A percentile compares a stretch with the other conserved stretches of the same genome.
Evolutionary conservation across 2,329 filamentous ascomycete genomes (phyloP).

Genomic region (Ophidiomyces ophidiicola): DNA sequence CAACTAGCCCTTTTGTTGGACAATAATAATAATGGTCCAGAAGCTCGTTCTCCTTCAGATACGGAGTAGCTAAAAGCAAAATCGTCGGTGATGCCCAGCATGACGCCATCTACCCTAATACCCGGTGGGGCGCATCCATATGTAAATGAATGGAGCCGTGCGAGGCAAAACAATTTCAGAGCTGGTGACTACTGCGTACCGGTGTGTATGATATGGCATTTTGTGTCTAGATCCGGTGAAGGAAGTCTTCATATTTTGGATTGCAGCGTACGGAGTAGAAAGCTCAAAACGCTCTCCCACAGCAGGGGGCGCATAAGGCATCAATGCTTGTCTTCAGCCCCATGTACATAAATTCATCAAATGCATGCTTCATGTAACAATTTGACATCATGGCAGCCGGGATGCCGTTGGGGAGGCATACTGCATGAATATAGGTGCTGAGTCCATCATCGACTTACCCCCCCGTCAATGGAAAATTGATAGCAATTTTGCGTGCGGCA

Average conservation of each 20-base stretch:
- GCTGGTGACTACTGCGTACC: no score
- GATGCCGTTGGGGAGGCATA: conserved; percentile 17
- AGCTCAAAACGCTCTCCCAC: conserved; percentile 32
- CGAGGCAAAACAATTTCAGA: not conserved
- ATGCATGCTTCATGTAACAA: conserved; percentile 25
- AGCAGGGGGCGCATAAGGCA: conserved; percentile 34
- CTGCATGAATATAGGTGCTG: conserved; percentile 32
- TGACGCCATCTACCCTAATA: conserved; percentile 20
- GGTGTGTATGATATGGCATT: conserved; percentile 20
- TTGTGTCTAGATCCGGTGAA: conserved; percentile 23
- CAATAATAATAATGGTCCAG: conserved; percentile 18
- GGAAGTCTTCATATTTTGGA: conserved; percentile 29
- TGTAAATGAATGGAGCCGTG: no score
- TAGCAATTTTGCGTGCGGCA: conserved; percentile 24
- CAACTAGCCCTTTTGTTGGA: conserved; percentile 17
- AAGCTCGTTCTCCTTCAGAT: conserved; percentile 17
- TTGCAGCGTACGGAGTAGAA: conserved; percentile 33
- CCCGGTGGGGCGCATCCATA: conserved; percentile 14
- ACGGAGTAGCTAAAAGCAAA: conserved; percentile 19
- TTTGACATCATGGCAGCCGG: conserved; percentile 22
- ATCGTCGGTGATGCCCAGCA: conserved; percentile 20
- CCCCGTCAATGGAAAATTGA: conserved; percentile 21
- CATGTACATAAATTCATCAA: conserved; percentile 25
- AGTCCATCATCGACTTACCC: conserved; percentile 28
- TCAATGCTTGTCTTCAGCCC: conserved; percentile 20